Evolutionary conservation across 2,329 filamentous ascomycete genomes (phyloP).

Genomic region (Clarireedia paspali): DNA sequence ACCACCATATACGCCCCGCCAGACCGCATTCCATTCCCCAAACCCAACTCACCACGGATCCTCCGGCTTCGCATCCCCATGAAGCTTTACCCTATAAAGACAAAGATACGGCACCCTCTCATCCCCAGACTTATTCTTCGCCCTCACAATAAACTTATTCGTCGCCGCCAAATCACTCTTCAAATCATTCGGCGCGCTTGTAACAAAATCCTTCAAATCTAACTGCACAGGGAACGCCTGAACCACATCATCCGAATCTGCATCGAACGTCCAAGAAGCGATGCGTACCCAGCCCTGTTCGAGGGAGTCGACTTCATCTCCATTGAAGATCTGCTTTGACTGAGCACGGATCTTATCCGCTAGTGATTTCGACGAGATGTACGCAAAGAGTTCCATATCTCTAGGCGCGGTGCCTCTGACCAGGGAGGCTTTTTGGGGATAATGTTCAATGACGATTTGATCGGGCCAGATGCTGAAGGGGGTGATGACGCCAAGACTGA

Average conservation of each 20-base stretch:
- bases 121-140: slow-evolving; percentile 50
- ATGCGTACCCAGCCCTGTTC: slow-evolving; percentile 47
- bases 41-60: neutral
- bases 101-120: slow-evolving; percentile 47
- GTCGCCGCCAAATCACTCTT: slow-evolving; percentile 33
- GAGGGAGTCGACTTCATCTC: slow-evolving; percentile 19
- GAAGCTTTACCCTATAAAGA: slow-evolving; percentile 56
- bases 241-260: slow-evolving; percentile 31
- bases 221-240: slow-evolving; percentile 47
- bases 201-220: slow-evolving; percentile 38
- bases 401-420: slow-evolving; percentile 55
- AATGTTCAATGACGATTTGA: slow-evolving; percentile 66
- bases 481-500: slow-evolving; percentile 58
- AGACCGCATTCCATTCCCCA: neutral
- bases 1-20: neutral
- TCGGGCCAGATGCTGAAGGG: slow-evolving; percentile 54
- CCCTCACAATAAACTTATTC: slow-evolving; percentile 46
- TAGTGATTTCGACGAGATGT: slow-evolving; percentile 39
- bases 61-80: slow-evolving; percentile 32
- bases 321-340: slow-evolving; percentile 32
- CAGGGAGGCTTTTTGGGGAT: slow-evolving; percentile 52
- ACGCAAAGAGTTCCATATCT: slow-evolving; percentile 63
- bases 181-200: neutral
- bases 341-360: slow-evolving; percentile 31
- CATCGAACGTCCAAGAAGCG: slow-evolving; percentile 45